Percentiles rank a stretch among this genome's conserved stretches.
phyloP scores from a whole-genome alignment of 139 green algal species.

The Eudorina sp. region DNA sequence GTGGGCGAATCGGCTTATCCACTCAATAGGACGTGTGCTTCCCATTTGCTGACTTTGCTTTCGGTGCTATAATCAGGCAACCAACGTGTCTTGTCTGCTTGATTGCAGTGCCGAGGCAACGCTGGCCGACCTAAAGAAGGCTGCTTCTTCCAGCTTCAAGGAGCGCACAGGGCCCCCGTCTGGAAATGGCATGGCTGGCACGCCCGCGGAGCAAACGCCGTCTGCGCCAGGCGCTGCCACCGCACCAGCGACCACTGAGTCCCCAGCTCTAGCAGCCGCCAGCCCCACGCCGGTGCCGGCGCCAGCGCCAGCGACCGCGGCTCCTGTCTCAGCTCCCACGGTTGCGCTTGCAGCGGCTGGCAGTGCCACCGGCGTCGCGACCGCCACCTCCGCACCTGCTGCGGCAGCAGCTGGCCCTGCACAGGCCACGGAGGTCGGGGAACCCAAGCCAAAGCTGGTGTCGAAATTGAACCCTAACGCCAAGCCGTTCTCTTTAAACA shows the following conservation, averaged over 20 bases:
- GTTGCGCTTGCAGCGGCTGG: not conserved
- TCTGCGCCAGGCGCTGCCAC: not conserved
- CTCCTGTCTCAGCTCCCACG: too few species aligned
- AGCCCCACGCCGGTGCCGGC: not conserved
- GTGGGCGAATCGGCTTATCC: too few species aligned
- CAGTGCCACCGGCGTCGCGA: not conserved
- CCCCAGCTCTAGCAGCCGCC: not conserved
- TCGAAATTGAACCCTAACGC: conserved; percentile 73
- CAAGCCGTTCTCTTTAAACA: conserved; percentile 75
- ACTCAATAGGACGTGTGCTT: too few species aligned
- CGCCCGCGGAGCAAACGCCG: not conserved
- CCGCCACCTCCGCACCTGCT: not conserved
- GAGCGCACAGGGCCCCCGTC: not conserved
- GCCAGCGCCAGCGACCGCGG: not conserved
- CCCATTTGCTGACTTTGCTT: too few species aligned
- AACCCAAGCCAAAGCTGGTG: conserved; percentile 20
- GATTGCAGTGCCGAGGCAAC: not conserved
- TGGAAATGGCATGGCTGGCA: conserved; percentile 5
- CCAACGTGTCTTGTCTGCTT: not conserved
- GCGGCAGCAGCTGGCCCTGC: not conserved
- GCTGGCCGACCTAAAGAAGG: conserved; percentile 36
- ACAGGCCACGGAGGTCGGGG: conserved; percentile 5
- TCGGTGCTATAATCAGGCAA: too few species aligned
- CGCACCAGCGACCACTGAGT: conserved; percentile 9
- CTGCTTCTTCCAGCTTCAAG: conserved; percentile 29